Evolutionary conservation across 305 asterid genomes (phyloP).

Genomic region (Stenogyne calaminthoides): DNA sequence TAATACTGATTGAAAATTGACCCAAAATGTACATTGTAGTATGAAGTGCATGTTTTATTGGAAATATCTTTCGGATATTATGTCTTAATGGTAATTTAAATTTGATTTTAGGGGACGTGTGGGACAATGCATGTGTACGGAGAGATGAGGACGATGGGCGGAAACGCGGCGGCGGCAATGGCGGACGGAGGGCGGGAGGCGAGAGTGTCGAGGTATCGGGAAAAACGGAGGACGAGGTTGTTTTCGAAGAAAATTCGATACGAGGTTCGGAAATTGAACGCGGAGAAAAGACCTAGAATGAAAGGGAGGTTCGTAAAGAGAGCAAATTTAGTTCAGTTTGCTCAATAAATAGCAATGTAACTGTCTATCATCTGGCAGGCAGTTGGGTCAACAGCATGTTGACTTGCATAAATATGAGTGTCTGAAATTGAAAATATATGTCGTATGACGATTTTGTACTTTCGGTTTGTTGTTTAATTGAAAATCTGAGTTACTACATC

Average conservation of each 20-base stretch:
- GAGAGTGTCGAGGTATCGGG: slow-evolving; percentile 75
- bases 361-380: neutral
- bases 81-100: neutral
- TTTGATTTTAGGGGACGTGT: slow-evolving; percentile 45
- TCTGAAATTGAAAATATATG: neutral
- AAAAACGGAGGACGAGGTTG: slow-evolving; percentile 76
- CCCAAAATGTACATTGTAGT: too few relatives aligned
- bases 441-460: slow-evolving; percentile 7
- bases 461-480: neutral
- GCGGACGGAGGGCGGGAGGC: slow-evolving; percentile 80
- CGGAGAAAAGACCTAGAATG: slow-evolving; percentile 91
- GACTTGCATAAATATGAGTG: neutral
- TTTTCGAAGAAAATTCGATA: slow-evolving; percentile 88
- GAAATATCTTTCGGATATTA: too few relatives aligned
- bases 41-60: too few relatives aligned
- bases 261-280: slow-evolving; percentile 87
- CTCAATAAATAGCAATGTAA: slow-evolving; percentile 32
- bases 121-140: slow-evolving; percentile 50
- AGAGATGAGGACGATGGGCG: slow-evolving; percentile 40
- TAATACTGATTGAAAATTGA: too few relatives aligned
- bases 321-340: slow-evolving; percentile 48
- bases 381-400: neutral
- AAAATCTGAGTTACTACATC: neutral
- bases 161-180: slow-evolving; percentile 28
- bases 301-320: slow-evolving; percentile 91